Conservation (phyloP, 139 green algal genomes). For the Coelastrella sp. region DNA sequence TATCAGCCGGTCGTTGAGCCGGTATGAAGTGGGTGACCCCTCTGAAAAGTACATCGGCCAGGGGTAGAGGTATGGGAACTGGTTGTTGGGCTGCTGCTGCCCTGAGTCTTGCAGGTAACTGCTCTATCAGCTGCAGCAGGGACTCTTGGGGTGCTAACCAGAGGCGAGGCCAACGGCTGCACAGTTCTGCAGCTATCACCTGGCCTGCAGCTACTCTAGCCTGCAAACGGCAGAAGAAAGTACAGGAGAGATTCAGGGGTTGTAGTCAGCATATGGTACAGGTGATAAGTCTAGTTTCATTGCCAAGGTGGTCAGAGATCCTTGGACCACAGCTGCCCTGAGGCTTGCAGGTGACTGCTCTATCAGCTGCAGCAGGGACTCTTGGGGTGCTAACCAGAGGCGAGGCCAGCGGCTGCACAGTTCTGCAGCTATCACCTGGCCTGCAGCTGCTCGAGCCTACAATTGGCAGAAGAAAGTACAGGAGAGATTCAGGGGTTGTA, state of each 20-base stretch:
- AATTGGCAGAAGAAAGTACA: background rate
- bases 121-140: constrained; percentile 15
- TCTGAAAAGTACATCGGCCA: background rate
- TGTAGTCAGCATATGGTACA: background rate
- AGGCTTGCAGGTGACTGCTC: background rate
- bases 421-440: background rate
- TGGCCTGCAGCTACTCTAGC: background rate
- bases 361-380: constrained; percentile 17
- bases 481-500: background rate
- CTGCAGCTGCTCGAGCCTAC: constrained; percentile 5
- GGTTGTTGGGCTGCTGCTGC: background rate
- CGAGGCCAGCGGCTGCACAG: constrained; percentile 25
- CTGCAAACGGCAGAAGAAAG: background rate
- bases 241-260: background rate
- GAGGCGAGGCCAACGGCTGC: constrained; percentile 16
- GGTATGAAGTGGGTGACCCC: constrained; percentile 9
- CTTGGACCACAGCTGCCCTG: background rate
- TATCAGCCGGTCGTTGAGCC: background rate
- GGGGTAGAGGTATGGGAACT: background rate
- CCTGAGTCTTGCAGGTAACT: constrained; percentile 2
- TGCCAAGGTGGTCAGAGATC: no score
- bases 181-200: background rate
- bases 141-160: background rate
- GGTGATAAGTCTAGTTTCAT: no score
- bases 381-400: background rate